Conservation (phyloP, 306 rosid genomes). For the Corylus heterophylla region DNA sequence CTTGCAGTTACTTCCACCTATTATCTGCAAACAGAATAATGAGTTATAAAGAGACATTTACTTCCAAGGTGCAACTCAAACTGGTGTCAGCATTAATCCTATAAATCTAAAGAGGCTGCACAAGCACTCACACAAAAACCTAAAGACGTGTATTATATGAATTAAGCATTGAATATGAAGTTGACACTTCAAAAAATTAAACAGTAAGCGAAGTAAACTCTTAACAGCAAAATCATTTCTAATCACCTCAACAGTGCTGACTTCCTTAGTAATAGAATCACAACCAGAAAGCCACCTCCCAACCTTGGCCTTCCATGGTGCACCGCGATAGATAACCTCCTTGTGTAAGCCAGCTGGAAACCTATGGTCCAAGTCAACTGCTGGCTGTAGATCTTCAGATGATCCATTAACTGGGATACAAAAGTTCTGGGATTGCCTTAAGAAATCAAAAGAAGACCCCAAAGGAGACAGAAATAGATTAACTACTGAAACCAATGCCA, state of each 20-base stretch:
- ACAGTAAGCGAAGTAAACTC: not conserved
- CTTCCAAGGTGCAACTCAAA: constrained; percentile 11
- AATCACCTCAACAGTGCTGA: constrained; percentile 77
- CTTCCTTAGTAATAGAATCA: constrained; percentile 51
- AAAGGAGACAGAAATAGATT: constrained; percentile 84
- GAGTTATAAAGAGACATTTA: constrained; percentile 1
- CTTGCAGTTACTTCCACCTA: constrained; percentile 72
- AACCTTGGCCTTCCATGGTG: constrained; percentile 89
- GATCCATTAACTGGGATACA: constrained; percentile 50
- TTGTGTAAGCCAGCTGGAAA: constrained; percentile 66
- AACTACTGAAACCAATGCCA: constrained; percentile 64
- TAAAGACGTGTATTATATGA: not conserved
- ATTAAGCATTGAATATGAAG: not conserved
- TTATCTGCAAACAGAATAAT: constrained; percentile 53
- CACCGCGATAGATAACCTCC: constrained; percentile 69
- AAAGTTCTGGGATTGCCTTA: constrained; percentile 53
- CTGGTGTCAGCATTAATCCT: constrained; percentile 23
- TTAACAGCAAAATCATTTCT: constrained; percentile 2
- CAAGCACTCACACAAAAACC: not conserved
- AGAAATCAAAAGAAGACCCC: constrained; percentile 66
- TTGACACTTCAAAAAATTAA: not conserved
- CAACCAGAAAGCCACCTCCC: constrained; percentile 95
- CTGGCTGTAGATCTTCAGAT: constrained; percentile 33
- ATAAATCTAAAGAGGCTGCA: not conserved
- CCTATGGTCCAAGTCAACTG: constrained; percentile 43